Percentiles rank a stretch among this genome's conserved stretches.
These are phyloP conservation scores for Aegilops bicornis DNA, from an alignment of 176 grass and related monocot species.

Conservation along the genomic window DNA sequence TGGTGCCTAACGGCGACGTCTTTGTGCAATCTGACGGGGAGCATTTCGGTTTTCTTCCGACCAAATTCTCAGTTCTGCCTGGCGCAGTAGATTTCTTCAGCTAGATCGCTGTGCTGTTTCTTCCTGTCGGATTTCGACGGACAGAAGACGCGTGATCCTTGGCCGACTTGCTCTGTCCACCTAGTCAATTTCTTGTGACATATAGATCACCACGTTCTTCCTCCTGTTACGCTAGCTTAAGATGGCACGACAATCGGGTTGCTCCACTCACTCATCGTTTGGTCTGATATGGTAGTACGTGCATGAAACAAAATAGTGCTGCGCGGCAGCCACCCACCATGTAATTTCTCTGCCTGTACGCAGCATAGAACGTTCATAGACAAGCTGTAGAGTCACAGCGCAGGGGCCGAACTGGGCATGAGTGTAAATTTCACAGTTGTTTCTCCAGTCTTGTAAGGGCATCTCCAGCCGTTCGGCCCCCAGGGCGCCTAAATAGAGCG, in stretches of 20 bases:
- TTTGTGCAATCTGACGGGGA: constrained; percentile 91
- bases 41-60: constrained; percentile 81
- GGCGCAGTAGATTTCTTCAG: constrained; percentile 73
- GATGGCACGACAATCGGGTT: not conserved
- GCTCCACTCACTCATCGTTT: constrained; percentile 21
- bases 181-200: not conserved
- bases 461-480: too few relatives aligned
- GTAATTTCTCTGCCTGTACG: not conserved
- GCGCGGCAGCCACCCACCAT: not conserved
- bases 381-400: not conserved
- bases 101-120: constrained; percentile 13
- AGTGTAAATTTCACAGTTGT: constrained; percentile 19
- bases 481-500: too few relatives aligned
- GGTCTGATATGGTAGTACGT: not conserved
- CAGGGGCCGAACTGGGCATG: not conserved
- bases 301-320: not conserved
- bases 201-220: not conserved
- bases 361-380: not conserved
- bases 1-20: constrained; percentile 41
- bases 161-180: not conserved
- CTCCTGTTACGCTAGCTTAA: not conserved
- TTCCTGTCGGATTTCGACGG: not conserved
- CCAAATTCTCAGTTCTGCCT: constrained; percentile 74
- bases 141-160: not conserved
- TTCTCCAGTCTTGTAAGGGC: not conserved